Percentiles rank a stretch among this genome's conserved stretches.
Evolutionary conservation across 2,329 filamentous ascomycete species (phyloP).

Genomic region (Verticillium nubilum): DNA sequence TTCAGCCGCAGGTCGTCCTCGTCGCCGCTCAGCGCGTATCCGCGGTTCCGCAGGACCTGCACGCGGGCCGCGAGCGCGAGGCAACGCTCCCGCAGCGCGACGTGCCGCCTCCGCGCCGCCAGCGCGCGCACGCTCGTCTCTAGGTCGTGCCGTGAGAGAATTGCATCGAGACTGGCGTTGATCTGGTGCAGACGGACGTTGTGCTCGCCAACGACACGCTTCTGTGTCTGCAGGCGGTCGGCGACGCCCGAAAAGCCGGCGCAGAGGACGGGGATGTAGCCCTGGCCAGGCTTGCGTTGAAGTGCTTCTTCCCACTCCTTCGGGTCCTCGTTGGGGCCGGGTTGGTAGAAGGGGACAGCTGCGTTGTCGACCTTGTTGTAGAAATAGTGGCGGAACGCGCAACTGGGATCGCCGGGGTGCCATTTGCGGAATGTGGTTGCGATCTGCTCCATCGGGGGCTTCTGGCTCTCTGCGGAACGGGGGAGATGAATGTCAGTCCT

Average conservation of each 20-base stretch:
- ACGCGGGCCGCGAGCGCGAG: slow-evolving; percentile 72
- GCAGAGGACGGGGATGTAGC: slow-evolving; percentile 72
- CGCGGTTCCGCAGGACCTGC: slow-evolving; percentile 74
- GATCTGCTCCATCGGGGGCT: slow-evolving; percentile 71
- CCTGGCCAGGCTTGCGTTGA: slow-evolving; percentile 69
- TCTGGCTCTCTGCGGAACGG: slow-evolving; percentile 49
- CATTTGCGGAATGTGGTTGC: slow-evolving; percentile 66
- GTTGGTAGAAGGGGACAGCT: slow-evolving; percentile 71
- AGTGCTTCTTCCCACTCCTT: slow-evolving; percentile 81
- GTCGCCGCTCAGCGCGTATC: slow-evolving; percentile 72
- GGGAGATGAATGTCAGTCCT: neutral
- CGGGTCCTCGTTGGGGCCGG: slow-evolving; percentile 64
- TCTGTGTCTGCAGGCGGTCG: slow-evolving; percentile 67
- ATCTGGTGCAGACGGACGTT: slow-evolving; percentile 73
- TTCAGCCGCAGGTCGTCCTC: slow-evolving; percentile 75
- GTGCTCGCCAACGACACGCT: slow-evolving; percentile 62
- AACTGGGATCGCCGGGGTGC: slow-evolving; percentile 62
- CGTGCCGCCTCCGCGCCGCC: slow-evolving; percentile 67
- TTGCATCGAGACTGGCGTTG: slow-evolving; percentile 65
- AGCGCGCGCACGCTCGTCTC: slow-evolving; percentile 68
- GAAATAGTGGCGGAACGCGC: slow-evolving; percentile 77
- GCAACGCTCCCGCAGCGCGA: slow-evolving; percentile 66
- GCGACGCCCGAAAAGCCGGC: slow-evolving; percentile 68
- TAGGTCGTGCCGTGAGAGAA: slow-evolving; percentile 72
- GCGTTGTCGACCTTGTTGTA: slow-evolving; percentile 79